Evolutionary conservation across 2,329 filamentous ascomycete species (phyloP), one percentile per base, ranked within the genome.

Genomic region (Calonectria hawksworthii): DNA sequence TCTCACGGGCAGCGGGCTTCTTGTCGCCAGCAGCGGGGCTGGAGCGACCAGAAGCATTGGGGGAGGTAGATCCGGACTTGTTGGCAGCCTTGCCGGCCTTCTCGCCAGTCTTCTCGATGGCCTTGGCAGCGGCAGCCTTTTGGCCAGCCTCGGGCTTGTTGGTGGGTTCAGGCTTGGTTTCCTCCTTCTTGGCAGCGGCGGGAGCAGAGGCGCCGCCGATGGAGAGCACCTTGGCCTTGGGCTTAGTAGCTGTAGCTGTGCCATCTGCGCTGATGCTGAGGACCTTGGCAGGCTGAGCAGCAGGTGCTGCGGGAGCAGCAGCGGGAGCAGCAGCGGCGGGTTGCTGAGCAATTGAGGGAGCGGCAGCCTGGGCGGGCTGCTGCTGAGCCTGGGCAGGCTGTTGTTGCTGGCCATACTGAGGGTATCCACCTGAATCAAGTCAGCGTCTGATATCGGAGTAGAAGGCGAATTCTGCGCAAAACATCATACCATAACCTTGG

Each of bases 31-130:
- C 89, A 70, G 95, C 91, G 11, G 96, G 95, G 83, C 95, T 98
- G 47, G 94, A 95, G 68, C 95, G 92, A 61, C 96, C 96, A 14
- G 95, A 97, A 1, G 94, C 94, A 32, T 61, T 91, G 23, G 96
- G 95, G 1, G 96, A 97, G 4, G 94, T 93, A 83, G 92, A 94
- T 70, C 95, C 95, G 80, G 91, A 86, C 79, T 86, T 91, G 38
- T 68, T 87, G 50, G 79, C 79, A 26, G 83, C 74, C 77, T 86
- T 86, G 68, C 83, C 84, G 69, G 91, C 77, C 78, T 86, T 89
- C 83, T 96, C 93, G 70, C 96, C 95, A 0, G 94, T 94, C 90
- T 98, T 98, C 83, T 98, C 95, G 76, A 98, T 95, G 13, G 96
- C 96, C 87, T 98, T 98, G 66, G 92, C 89, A 6, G 96, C 96